Base-by-base conservation (phyloP, 306 rosid genomes). In the Lathyrus sativus region DNA sequence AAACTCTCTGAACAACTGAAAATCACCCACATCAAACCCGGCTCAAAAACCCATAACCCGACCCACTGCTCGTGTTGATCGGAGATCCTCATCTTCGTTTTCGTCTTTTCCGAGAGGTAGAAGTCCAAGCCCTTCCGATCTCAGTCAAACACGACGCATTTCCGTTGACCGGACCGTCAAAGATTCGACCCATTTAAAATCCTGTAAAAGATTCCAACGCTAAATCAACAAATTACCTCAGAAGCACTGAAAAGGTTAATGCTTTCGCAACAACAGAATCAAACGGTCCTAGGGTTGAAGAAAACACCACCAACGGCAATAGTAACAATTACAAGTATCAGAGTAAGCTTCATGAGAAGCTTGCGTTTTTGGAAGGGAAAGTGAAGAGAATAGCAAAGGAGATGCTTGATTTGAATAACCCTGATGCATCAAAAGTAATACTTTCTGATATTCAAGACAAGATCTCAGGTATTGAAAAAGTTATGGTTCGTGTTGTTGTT, bases 321-420 rank as follows among this genome's bases (percentile, higher is more conserved):
- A 69, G 4, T n/a, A 43, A 18, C 5, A 35, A n/a, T 8, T 14
- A 19, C 7, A 74, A 87, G 74, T 69, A 79, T 63, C 75, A 87
- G 0, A 93, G 96, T 72, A 90, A 77, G 81, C 96, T 93, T 75
- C 99, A 90, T 60, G 99, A 93, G 72, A 93, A 93, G 81, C 97
- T 93, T 69, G 97, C 99, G n/a, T 85, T 87, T 50, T 70, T 93
- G 6, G 99, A 93, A 80, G 99, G 99, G 58, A 93, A 90, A 73
- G 97, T 93, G 12, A 88, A 93, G 83, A 80, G 97, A 74, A 93
- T 93, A 6, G 90, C 99, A 0, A 90, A 93, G 87, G 96, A 93
- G 78, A 88, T 93, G 83, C 35, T 93, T 53, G 97, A 90, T 77
- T 62, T 78, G 91, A 93, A 87, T 63, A n/a, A n/a, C n/a, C n/a